phyloP scores from a whole-genome alignment of 106 monocot genomes.

The Dioscorea alata region DNA sequence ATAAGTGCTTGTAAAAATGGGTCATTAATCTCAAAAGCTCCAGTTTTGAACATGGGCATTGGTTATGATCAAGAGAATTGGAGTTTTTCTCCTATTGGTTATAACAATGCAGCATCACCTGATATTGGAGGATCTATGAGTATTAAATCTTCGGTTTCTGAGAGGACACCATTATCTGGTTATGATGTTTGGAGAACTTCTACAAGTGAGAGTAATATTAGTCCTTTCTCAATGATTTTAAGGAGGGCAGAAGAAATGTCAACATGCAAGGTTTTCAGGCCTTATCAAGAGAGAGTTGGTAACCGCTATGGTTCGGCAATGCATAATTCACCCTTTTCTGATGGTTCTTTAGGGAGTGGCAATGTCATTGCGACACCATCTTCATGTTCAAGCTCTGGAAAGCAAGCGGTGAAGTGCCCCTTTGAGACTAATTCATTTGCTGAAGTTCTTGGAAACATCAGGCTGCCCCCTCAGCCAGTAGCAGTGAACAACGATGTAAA shows the following conservation, averaged over 20 bases:
- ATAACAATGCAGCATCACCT: conserved; percentile 7
- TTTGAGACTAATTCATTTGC: conserved; percentile 4
- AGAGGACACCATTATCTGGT: conserved; percentile 35
- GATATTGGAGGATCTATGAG: conserved; percentile 4
- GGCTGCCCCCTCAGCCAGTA: conserved; percentile 12
- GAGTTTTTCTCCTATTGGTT: conserved; percentile 26
- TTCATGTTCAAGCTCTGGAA: conserved; percentile 14
- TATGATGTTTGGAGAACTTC: conserved; percentile 44
- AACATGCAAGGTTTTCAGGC: background rate
- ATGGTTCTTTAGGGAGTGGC: conserved; percentile 9
- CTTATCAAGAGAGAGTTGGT: conserved; percentile 12
- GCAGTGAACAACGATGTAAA: background rate
- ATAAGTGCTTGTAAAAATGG: background rate
- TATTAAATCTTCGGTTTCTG: conserved; percentile 7
- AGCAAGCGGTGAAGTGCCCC: conserved; percentile 7
- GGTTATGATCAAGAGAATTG: conserved; percentile 23
- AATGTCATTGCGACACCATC: conserved; percentile 13
- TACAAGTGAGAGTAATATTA: conserved; percentile 45
- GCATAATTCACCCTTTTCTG: conserved; percentile 23
- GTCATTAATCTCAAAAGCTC: background rate
- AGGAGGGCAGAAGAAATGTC: conserved; percentile 33
- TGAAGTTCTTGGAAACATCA: conserved; percentile 3
- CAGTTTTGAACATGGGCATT: conserved; percentile 6
- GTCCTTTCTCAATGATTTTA: conserved; percentile 87
- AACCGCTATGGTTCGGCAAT: conserved; percentile 14